These are phyloP conservation scores for Physaria fendleri DNA, from an alignment of 345 rosid species.

Conservation along the genomic window DNA sequence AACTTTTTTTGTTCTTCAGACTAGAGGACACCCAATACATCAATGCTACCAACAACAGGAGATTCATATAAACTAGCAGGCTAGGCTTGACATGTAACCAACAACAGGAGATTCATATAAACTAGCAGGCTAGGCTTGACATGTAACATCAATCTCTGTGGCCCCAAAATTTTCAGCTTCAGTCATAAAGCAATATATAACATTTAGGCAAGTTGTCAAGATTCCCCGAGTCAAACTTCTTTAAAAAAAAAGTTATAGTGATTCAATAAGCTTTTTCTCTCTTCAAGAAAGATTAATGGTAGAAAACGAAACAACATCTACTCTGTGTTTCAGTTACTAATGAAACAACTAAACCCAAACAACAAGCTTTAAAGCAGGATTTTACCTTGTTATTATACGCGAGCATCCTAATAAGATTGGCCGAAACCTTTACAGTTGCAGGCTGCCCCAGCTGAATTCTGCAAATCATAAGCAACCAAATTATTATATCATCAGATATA, in stretches of 20 bases:
- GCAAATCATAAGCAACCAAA: slow-evolving; percentile 11
- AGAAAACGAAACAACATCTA: not conserved
- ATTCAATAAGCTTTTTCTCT: not conserved
- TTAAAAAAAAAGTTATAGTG: not conserved
- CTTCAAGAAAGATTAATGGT: not conserved
- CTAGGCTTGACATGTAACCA: slow-evolving; percentile 2
- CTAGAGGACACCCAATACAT: not conserved
- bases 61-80: not conserved
- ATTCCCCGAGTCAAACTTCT: not conserved
- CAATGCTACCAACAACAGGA: not conserved
- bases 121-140: not conserved
- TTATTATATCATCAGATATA: not conserved
- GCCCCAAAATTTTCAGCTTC: not conserved
- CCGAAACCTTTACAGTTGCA: slow-evolving; percentile 97
- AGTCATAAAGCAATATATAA: not conserved
- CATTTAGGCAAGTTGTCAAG: not conserved
- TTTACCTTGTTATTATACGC: slow-evolving; percentile 84
- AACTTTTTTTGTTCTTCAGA: not conserved
- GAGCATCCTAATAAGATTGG: slow-evolving; percentile 75
- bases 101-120: slow-evolving; percentile 2
- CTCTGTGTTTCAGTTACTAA: not conserved
- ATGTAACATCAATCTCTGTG: not conserved
- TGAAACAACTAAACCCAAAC: not conserved
- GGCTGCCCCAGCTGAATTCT: slow-evolving; percentile 96
- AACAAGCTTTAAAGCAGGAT: slow-evolving; percentile 5